Conservation (phyloP, 2,329 filamentous ascomycete species). For the Blumeria hordei region DNA sequence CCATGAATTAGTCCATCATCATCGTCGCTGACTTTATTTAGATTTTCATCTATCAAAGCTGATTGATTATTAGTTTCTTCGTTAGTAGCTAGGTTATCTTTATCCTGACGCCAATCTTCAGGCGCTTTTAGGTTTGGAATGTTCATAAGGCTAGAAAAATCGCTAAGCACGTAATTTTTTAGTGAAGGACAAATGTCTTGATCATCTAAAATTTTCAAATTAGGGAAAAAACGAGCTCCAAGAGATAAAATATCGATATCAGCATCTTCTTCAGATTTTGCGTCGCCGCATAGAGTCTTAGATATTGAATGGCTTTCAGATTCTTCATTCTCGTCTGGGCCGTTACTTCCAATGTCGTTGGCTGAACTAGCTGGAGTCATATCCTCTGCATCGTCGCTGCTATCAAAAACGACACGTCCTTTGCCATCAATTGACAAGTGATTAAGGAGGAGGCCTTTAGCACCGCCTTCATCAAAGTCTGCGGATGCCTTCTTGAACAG, state of each 20-base stretch:
- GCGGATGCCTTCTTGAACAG: constrained; percentile 98
- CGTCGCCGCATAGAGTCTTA: constrained; percentile 17
- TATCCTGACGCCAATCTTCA: constrained; percentile 59
- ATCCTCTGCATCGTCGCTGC: constrained; percentile 61
- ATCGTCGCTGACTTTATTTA: constrained; percentile 28
- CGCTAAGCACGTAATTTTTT: constrained; percentile 78
- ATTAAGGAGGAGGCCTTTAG: constrained; percentile 83
- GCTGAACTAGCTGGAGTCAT: constrained; percentile 17
- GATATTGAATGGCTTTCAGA: constrained; percentile 20
- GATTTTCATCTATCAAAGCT: constrained; percentile 50
- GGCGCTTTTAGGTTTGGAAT: constrained; percentile 78
- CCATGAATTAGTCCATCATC: constrained; percentile 46
- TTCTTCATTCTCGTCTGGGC: constrained; percentile 23
- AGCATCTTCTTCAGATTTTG: constrained; percentile 28
- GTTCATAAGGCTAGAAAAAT: constrained; percentile 53
- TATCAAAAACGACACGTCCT: constrained; percentile 92
- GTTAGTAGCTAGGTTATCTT: constrained; percentile 30
- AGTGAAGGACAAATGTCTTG: constrained; percentile 89
- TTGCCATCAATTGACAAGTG: constrained; percentile 86
- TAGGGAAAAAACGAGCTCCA: constrained; percentile 63
- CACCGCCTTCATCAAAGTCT: constrained; percentile 93
- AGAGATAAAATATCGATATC: constrained; percentile 61
- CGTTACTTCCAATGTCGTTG: constrained; percentile 33
- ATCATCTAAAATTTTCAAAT: constrained; percentile 50
- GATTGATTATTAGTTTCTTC: constrained; percentile 39